Conservation (phyloP, 139 green algal species). For the Micractinium sp. region DNA sequence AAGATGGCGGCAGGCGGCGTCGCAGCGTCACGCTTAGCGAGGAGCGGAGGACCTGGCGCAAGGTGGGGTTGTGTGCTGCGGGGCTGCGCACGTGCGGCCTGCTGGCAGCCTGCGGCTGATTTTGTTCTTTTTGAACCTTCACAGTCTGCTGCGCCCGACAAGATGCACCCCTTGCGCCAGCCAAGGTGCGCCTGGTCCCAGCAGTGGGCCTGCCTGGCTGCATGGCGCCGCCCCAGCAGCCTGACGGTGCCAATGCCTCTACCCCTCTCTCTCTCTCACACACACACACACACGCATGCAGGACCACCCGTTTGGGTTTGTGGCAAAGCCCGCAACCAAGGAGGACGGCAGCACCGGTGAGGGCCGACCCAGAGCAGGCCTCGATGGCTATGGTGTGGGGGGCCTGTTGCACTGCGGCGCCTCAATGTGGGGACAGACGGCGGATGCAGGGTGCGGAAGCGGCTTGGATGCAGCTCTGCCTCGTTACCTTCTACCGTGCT, state of each 20-base stretch:
- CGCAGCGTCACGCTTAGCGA: conserved; percentile 43
- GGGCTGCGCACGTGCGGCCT: background rate
- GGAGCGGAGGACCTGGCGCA: conserved; percentile 71
- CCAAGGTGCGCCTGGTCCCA: background rate
- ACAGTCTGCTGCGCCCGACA: no score
- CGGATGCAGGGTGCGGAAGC: no score
- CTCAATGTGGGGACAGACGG: no score
- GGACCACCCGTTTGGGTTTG: conserved; percentile 73
- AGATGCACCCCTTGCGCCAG: background rate
- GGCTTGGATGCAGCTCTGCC: no score
- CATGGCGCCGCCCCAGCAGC: no score
- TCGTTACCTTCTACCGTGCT: no score
- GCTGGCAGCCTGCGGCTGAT: background rate
- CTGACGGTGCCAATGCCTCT: background rate
- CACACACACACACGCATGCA: background rate
- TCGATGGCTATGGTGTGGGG: no score
- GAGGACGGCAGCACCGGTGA: background rate
- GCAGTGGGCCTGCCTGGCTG: background rate
- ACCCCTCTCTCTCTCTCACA: background rate
- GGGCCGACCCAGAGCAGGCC: no score
- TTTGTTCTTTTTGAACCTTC: no score
- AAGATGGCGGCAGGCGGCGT: conserved; percentile 2
- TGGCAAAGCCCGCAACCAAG: conserved; percentile 59
- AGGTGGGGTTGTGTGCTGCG: conserved; percentile 25
- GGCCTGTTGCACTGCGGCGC: no score